Evolutionary conservation across 495 filamentous ascomycete genomes (phyloP).

Genomic region (Neurospora sp.): DNA sequence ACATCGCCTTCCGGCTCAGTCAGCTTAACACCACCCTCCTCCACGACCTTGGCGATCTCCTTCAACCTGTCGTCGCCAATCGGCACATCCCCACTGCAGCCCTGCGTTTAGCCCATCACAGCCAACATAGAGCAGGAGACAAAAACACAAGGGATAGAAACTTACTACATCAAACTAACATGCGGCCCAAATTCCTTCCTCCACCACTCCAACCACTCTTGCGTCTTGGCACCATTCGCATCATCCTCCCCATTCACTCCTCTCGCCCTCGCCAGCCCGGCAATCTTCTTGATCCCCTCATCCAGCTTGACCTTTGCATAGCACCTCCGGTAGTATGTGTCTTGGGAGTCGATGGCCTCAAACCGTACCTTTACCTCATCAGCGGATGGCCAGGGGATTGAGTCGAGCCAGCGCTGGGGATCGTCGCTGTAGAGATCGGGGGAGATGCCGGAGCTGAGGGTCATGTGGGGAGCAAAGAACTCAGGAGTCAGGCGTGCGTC

Average conservation of each 20-base stretch:
- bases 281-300: constrained; percentile 12
- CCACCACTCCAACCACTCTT: constrained; percentile 20
- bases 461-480: constrained; percentile 22
- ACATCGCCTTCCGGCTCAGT: background rate
- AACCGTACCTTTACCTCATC: constrained; percentile 11
- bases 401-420: constrained; percentile 21
- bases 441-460: constrained; percentile 18
- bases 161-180: constrained; percentile 26
- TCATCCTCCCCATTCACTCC: constrained; percentile 12
- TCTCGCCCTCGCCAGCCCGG: constrained; percentile 12
- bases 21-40: constrained; percentile 15
- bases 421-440: constrained; percentile 8
- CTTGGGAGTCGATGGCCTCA: constrained; percentile 10
- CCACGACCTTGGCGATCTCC: constrained; percentile 10
- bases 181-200: constrained; percentile 17
- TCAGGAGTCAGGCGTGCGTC: constrained; percentile 6
- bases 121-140: background rate
- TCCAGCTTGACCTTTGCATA: constrained; percentile 11
- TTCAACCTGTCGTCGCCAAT: constrained; percentile 12
- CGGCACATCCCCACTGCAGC: constrained; percentile 13
- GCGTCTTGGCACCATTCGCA: constrained; percentile 8
- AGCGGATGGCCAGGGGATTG: constrained; percentile 5
- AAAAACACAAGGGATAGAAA: background rate
- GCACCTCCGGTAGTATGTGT: constrained; percentile 20
- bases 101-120: background rate